A percentile compares a stretch with the other conserved stretches of the same genome.
These are phyloP conservation scores for Leccinum longicurvipes DNA, from an alignment of 768 basidiomycete genomes.

Conservation along the genomic window DNA sequence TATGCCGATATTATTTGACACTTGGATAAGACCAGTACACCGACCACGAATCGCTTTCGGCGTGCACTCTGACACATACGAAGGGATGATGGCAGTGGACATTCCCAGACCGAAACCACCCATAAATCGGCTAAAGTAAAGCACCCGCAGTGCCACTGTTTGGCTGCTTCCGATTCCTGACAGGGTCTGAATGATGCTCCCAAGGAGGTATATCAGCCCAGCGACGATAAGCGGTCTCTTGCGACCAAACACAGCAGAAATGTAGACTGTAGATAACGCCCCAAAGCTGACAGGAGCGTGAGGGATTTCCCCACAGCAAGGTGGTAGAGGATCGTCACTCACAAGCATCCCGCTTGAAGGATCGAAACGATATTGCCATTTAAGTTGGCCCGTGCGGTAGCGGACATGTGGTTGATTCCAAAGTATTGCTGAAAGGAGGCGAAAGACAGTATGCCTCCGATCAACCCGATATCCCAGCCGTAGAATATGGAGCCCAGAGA, in stretches of 20 bases:
- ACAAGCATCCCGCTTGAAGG: conserved; percentile 49
- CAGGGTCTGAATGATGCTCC: conserved; percentile 45
- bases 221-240: conserved; percentile 43
- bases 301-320: neutral
- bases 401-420: conserved; percentile 38
- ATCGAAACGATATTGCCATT: conserved; percentile 52
- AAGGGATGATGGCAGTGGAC: conserved; percentile 47
- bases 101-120: conserved; percentile 61
- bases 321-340: conserved; percentile 10
- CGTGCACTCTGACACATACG: conserved; percentile 50
- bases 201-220: conserved; percentile 45
- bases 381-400: conserved; percentile 38
- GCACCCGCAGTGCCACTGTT: conserved; percentile 34
- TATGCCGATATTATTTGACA: conserved; percentile 29
- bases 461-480: conserved; percentile 49
- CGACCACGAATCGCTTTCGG: conserved; percentile 48
- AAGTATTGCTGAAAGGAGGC: conserved; percentile 47
- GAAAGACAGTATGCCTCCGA: conserved; percentile 47
- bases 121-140: conserved; percentile 52
- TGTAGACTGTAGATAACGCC: conserved; percentile 38
- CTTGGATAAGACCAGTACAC: conserved; percentile 44
- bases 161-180: conserved; percentile 40
- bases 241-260: conserved; percentile 43
- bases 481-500: conserved; percentile 48
- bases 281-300: conserved; percentile 35